Percentiles rank a stretch among this genome's conserved stretches.
Conservation (phyloP, 2,329 filamentous ascomycete species). For the Colletotrichum sojae region DNA sequence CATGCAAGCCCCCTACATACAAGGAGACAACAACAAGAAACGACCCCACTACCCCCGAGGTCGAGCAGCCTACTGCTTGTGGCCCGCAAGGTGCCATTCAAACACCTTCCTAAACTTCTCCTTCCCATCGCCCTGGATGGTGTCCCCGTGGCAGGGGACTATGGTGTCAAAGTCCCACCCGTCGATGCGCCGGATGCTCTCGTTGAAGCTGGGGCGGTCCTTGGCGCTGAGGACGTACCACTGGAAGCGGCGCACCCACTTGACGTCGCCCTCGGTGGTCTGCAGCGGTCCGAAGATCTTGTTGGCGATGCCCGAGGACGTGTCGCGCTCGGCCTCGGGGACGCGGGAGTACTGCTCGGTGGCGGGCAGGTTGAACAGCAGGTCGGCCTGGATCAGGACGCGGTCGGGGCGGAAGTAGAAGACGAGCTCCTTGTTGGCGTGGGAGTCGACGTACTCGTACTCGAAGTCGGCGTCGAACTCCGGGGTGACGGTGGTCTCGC, state of each 20-base stretch:
- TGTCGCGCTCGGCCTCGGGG: constrained; percentile 59
- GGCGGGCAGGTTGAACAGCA: constrained; percentile 92
- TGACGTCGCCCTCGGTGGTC: constrained; percentile 73
- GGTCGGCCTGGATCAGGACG: constrained; percentile 89
- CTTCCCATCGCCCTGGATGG: constrained; percentile 82
- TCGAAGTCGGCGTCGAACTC: constrained; percentile 93
- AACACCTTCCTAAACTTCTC: constrained; percentile 83
- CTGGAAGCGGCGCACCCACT: constrained; percentile 82
- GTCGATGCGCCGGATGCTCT: constrained; percentile 78
- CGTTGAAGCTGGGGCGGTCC: constrained; percentile 78
- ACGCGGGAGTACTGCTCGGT: constrained; percentile 84
- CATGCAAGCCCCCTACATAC: constrained; percentile 1
- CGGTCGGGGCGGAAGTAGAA: constrained; percentile 85
- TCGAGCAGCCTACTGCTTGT: constrained; percentile 35
- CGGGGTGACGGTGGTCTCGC: constrained; percentile 69
- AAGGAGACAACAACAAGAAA: background rate
- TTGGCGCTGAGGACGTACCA: constrained; percentile 79
- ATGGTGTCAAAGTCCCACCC: constrained; percentile 88
- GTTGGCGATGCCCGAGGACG: constrained; percentile 45
- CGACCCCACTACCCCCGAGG: too few species aligned
- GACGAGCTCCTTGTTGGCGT: constrained; percentile 89
- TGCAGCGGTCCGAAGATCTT: constrained; percentile 64
- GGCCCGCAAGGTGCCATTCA: constrained; percentile 80
- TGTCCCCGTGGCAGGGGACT: constrained; percentile 94
- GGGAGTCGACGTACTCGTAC: constrained; percentile 83